These are phyloP conservation scores for Hanseniaspora thailandica DNA, from an alignment of 805 yeast species.

Conservation along the genomic window DNA sequence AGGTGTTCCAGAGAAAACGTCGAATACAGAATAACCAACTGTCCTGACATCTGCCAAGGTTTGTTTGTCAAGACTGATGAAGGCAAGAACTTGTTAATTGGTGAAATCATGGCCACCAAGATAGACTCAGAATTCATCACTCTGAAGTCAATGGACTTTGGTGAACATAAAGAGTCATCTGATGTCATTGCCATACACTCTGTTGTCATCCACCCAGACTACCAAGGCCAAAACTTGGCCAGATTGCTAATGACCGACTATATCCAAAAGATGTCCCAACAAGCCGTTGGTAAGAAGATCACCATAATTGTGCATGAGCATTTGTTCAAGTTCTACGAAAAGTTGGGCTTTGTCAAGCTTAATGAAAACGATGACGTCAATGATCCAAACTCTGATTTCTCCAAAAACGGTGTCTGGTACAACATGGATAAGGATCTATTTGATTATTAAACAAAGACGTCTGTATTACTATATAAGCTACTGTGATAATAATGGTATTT, in stretches of 20 bases:
- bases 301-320: constrained; percentile 60
- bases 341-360: constrained; percentile 62
- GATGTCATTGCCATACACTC: constrained; percentile 71
- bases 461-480: no score
- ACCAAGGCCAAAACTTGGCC: constrained; percentile 73
- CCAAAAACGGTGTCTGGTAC: constrained; percentile 25
- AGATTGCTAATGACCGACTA: constrained; percentile 76
- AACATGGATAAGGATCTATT: constrained; percentile 30
- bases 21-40: constrained; percentile 57
- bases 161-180: constrained; percentile 63
- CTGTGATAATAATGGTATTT: no score
- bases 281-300: constrained; percentile 70
- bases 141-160: constrained; percentile 24
- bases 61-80: constrained; percentile 54
- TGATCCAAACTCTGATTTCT: constrained; percentile 24
- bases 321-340: constrained; percentile 64
- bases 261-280: constrained; percentile 78
- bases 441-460: constrained; percentile 30
- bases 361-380: constrained; percentile 39
- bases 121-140: constrained; percentile 29
- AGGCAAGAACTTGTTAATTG: constrained; percentile 54
- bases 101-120: constrained; percentile 73
- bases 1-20: constrained; percentile 54
- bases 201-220: constrained; percentile 62
- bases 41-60: constrained; percentile 89